Conservation (phyloP, 2,329 filamentous ascomycete genomes). For the Ambrosiella xylebori region DNA sequence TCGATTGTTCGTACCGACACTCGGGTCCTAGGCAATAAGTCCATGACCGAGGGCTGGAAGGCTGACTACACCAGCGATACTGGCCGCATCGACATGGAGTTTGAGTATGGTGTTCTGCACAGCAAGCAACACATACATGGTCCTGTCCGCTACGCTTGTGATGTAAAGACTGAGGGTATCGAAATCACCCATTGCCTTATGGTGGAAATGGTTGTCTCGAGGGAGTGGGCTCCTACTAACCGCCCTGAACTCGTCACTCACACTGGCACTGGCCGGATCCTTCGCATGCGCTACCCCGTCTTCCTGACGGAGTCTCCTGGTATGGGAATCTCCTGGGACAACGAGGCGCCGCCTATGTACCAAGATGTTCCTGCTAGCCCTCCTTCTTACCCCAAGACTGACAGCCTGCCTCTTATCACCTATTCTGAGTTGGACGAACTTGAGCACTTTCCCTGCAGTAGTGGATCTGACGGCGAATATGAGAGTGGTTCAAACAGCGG, state of each 20-base stretch:
- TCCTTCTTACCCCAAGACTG: constrained; percentile 40
- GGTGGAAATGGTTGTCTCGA: constrained; percentile 83
- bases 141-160: constrained; percentile 48
- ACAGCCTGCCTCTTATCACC: constrained; percentile 6
- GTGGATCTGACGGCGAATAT: neutral
- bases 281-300: constrained; percentile 81
- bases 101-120: constrained; percentile 53
- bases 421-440: constrained; percentile 11
- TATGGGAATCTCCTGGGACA: constrained; percentile 89
- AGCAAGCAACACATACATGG: constrained; percentile 6
- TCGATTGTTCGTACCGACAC: constrained; percentile 57
- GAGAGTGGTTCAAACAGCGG: neutral
- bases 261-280: constrained; percentile 75
- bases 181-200: constrained; percentile 72
- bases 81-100: constrained; percentile 42
- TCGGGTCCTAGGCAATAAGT: constrained; percentile 61
- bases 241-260: constrained; percentile 55
- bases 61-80: constrained; percentile 37
- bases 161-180: constrained; percentile 58
- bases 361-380: constrained; percentile 81
- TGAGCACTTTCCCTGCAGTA: constrained; percentile 1
- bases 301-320: constrained; percentile 69
- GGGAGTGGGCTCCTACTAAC: constrained; percentile 65
- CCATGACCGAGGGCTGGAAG: constrained; percentile 83
- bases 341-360: constrained; percentile 86